A percentile compares a stretch with the other conserved stretches of the same genome.
Evolutionary conservation across 495 filamentous ascomycete genomes (phyloP).

Genomic region (Aspergillus avenaceus): DNA sequence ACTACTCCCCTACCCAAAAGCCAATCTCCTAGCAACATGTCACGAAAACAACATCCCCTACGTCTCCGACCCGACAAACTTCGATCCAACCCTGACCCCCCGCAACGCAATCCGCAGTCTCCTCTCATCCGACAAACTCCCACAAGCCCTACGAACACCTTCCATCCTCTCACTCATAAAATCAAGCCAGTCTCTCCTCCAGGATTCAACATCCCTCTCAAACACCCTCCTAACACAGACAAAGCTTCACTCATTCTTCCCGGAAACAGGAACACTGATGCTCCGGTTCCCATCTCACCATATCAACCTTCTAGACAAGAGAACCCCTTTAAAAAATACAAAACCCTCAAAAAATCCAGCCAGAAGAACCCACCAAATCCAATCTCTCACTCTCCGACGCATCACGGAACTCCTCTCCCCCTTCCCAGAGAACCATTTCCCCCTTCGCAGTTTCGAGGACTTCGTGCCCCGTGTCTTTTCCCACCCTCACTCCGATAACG

Average conservation of each 20-base stretch:
- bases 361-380: conserved; percentile 19
- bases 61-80: conserved; percentile 85
- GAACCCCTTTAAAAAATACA: conserved; percentile 2
- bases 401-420: conserved; percentile 45
- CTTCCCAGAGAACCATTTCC: conserved; percentile 31
- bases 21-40: conserved; percentile 69
- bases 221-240: conserved; percentile 30
- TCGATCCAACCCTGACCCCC: conserved; percentile 67
- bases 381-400: conserved; percentile 33
- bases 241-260: no score
- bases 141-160: conserved; percentile 61
- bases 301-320: not conserved
- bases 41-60: conserved; percentile 58
- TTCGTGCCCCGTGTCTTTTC: conserved; percentile 26
- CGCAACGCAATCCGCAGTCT: conserved; percentile 78
- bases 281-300: conserved; percentile 28
- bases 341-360: conserved; percentile 2
- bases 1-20: conserved; percentile 69
- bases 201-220: conserved; percentile 27
- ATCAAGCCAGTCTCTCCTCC: conserved; percentile 28
- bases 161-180: conserved; percentile 56
- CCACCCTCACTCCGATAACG: not conserved
- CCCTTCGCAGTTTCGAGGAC: conserved; percentile 28
- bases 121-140: conserved; percentile 53
- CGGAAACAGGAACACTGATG: conserved; percentile 36